These are phyloP conservation scores for Trametopsis cervina DNA, from an alignment of 768 basidiomycete genomes.

Conservation along the genomic window DNA sequence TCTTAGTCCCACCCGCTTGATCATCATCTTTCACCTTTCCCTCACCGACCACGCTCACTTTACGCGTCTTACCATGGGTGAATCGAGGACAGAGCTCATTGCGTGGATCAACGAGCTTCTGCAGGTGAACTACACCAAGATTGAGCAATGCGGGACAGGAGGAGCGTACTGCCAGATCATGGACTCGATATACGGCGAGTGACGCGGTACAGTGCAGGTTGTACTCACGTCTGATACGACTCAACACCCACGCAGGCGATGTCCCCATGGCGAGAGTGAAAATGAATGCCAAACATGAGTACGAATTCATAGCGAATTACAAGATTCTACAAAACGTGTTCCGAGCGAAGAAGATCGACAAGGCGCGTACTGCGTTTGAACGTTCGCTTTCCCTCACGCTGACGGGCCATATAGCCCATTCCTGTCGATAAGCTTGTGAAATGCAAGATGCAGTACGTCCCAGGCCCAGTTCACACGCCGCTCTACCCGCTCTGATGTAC, in stretches of 20 bases:
- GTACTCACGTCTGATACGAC: neutral
- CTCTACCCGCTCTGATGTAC: neutral
- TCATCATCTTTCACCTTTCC: slow-evolving; percentile 18
- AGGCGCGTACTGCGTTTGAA: slow-evolving; percentile 40
- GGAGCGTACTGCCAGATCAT: slow-evolving; percentile 93
- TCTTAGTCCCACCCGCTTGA: slow-evolving; percentile 7
- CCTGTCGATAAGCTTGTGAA: slow-evolving; percentile 91
- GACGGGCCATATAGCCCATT: slow-evolving; percentile 61
- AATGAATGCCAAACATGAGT: slow-evolving; percentile 93
- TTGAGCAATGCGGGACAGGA: slow-evolving; percentile 88
- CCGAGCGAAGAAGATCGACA: slow-evolving; percentile 91
- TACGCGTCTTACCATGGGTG: slow-evolving; percentile 39
- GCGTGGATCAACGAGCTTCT: slow-evolving; percentile 94
- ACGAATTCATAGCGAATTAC: slow-evolving; percentile 93
- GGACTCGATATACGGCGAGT: slow-evolving; percentile 88
- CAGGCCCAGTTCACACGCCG: neutral
- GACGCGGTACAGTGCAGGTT: too few relatives aligned
- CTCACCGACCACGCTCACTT: slow-evolving; percentile 8
- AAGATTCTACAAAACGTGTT: slow-evolving; percentile 92
- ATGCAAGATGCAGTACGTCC: slow-evolving; percentile 96
- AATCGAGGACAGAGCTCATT: slow-evolving; percentile 82
- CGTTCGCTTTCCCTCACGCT: neutral
- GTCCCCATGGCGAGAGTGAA: slow-evolving; percentile 89
- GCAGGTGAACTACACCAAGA: slow-evolving; percentile 84
- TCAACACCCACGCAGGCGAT: slow-evolving; percentile 53